A percentile compares a stretch with the other conserved stretches of the same genome.
Conservation (phyloP, 768 basidiomycete genomes). For the Kwoniella sp. region DNA sequence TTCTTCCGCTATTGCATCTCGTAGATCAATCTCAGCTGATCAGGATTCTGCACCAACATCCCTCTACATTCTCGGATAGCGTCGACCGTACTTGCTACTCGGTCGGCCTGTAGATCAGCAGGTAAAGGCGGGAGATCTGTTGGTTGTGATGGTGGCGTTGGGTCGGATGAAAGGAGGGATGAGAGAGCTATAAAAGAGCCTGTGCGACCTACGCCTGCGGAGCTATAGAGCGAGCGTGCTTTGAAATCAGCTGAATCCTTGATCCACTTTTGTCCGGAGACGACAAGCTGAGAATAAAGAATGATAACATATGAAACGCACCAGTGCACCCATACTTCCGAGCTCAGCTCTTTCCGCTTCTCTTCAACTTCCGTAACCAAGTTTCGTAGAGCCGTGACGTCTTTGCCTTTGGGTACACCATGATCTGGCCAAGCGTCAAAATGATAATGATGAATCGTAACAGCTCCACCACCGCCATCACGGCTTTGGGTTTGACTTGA, state of each 20-base stretch:
- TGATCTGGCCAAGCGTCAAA: constrained; percentile 53
- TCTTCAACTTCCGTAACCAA: constrained; percentile 32
- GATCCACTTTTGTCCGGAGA: neutral
- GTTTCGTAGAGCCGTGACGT: constrained; percentile 30
- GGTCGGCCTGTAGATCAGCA: constrained; percentile 27
- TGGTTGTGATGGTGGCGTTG: neutral
- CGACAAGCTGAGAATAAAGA: neutral
- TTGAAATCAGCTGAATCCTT: neutral
- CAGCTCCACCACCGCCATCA: neutral
- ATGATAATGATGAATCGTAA: constrained; percentile 41
- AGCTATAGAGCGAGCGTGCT: constrained; percentile 34
- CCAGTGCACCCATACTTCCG: constrained; percentile 55
- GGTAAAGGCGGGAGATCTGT: constrained; percentile 48
- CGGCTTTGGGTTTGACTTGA: neutral
- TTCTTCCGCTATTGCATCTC: constrained; percentile 27
- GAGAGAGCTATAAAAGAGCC: constrained; percentile 55
- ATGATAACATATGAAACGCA: constrained; percentile 3
- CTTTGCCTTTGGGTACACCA: constrained; percentile 45
- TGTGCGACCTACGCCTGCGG: constrained; percentile 55
- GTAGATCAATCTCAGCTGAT: constrained; percentile 49
- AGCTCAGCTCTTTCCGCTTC: constrained; percentile 24
- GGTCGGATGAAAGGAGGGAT: constrained; percentile 36
- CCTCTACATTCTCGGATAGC: constrained; percentile 48
- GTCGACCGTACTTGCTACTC: constrained; percentile 49
- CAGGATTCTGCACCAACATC: constrained; percentile 45